Evolutionary conservation across 2,329 filamentous ascomycete genomes (phyloP).

Genomic region (Neurospora sp.): DNA sequence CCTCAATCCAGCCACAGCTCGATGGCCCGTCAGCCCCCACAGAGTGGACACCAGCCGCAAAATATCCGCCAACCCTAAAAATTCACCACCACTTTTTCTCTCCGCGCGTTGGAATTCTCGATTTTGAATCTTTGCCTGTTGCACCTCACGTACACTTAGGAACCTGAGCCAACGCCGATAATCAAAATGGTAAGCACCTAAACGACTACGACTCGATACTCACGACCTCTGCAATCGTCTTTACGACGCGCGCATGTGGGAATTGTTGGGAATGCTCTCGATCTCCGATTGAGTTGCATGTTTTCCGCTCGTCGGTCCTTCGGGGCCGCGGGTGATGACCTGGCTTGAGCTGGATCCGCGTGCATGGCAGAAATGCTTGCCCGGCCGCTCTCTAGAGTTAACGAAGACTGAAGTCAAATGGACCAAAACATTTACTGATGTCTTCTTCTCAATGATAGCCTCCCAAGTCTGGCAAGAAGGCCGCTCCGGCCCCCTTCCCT

Average conservation of each 20-base stretch:
- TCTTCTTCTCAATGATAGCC: slow-evolving; percentile 99
- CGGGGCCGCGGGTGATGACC: slow-evolving; percentile 46
- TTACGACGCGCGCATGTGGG: slow-evolving; percentile 12
- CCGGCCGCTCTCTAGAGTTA: slow-evolving; percentile 77
- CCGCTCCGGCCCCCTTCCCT: slow-evolving; percentile 92
- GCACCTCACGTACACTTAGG: slow-evolving; percentile 30
- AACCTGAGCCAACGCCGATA: slow-evolving; percentile 41
- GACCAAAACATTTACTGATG: slow-evolving; percentile 75
- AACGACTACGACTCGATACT: slow-evolving; percentile 21
- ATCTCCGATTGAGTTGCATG: slow-evolving; percentile 25
- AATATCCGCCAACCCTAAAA: slow-evolving; percentile 17
- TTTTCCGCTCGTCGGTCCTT: slow-evolving; percentile 32
- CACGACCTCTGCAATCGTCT: slow-evolving; percentile 14
- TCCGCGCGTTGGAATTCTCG: slow-evolving; percentile 13
- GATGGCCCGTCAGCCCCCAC: background rate
- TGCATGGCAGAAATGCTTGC: slow-evolving; percentile 43
- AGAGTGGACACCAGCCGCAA: slow-evolving; percentile 6
- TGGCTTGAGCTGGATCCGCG: slow-evolving; percentile 51
- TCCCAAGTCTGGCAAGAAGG: slow-evolving; percentile 97
- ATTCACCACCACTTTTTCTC: slow-evolving; percentile 20
- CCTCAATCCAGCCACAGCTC: background rate
- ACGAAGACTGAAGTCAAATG: slow-evolving; percentile 66
- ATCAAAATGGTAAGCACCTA: slow-evolving; percentile 53
- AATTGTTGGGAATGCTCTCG: slow-evolving; percentile 16
- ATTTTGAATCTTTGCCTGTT: slow-evolving; percentile 21